A percentile compares a stretch with the other conserved stretches of the same genome.
phyloP scores from a whole-genome alignment of 2,329 filamentous ascomycete species.

The Sporothrix protearum region DNA sequence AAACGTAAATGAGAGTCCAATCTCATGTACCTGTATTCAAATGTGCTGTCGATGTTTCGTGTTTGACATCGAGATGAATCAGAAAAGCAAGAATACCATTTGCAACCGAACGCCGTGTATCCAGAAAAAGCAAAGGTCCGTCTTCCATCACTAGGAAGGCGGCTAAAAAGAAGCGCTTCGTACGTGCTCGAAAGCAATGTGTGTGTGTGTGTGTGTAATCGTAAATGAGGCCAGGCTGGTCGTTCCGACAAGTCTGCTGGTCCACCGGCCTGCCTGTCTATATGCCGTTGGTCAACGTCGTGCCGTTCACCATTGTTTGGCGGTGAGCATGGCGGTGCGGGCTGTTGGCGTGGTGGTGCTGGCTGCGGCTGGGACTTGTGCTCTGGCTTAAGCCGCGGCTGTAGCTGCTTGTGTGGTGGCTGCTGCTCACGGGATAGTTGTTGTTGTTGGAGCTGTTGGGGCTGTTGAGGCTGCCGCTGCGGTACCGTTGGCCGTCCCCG shows the following conservation, averaged over 20 bases:
- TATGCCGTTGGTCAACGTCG: slow-evolving; percentile 32
- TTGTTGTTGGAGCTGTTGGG: slow-evolving; percentile 19
- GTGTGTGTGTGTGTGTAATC: slow-evolving; percentile 13
- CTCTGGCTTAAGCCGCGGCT: slow-evolving; percentile 9
- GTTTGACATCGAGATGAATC: background rate
- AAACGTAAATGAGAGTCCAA: background rate
- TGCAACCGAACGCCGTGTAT: background rate
- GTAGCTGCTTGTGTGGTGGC: slow-evolving; percentile 16
- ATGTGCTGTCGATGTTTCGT: slow-evolving; percentile 4
- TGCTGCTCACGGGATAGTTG: slow-evolving; percentile 24
- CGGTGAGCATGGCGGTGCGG: slow-evolving; percentile 14
- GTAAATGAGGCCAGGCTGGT: slow-evolving; percentile 22
- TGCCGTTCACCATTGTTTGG: background rate
- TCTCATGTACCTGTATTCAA: background rate
- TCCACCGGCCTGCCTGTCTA: no score
- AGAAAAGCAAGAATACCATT: background rate
- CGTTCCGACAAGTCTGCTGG: no score
- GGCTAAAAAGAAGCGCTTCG: background rate
- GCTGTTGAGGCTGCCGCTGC: background rate
- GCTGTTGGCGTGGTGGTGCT: slow-evolving; percentile 15
- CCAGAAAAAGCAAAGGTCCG: background rate
- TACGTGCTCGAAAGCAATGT: slow-evolving; percentile 13
- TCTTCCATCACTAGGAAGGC: background rate
- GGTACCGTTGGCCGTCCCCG: background rate
- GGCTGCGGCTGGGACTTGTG: slow-evolving; percentile 7